Percentiles rank a stretch among this genome's conserved stretches.
These are phyloP conservation scores for Guadua angustifolia DNA, from an alignment of 176 grass and related monocot species.

Conservation along the genomic window DNA sequence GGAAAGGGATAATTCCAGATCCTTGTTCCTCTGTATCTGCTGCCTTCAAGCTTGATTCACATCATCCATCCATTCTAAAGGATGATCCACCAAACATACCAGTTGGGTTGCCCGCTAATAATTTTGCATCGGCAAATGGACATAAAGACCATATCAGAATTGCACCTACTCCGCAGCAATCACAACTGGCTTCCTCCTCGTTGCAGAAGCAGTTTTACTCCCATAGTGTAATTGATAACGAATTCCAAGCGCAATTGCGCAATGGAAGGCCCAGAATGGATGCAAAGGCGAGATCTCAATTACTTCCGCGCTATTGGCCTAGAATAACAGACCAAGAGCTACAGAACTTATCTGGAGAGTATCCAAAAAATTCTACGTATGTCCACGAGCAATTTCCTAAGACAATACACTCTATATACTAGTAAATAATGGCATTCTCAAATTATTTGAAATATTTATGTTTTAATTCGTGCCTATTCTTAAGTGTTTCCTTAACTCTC, in stretches of 20 bases:
- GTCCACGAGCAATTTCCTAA: slow-evolving; percentile 37
- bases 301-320: slow-evolving; percentile 97
- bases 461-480: slow-evolving; percentile 34
- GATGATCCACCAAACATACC: slow-evolving; percentile 56
- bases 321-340: slow-evolving; percentile 98
- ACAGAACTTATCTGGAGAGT: slow-evolving; percentile 91
- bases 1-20: slow-evolving; percentile 65
- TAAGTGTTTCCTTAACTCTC: slow-evolving; percentile 57
- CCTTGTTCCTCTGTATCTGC: slow-evolving; percentile 48
- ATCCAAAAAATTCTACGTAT: slow-evolving; percentile 68
- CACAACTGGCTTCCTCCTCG: slow-evolving; percentile 55
- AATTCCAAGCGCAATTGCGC: slow-evolving; percentile 64
- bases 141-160: slow-evolving; percentile 60
- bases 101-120: slow-evolving; percentile 44
- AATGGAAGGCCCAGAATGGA: slow-evolving; percentile 88
- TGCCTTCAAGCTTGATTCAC: slow-evolving; percentile 62
- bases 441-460: slow-evolving; percentile 14
- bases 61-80: slow-evolving; percentile 52
- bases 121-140: slow-evolving; percentile 58
- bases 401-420: slow-evolving; percentile 29
- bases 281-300: slow-evolving; percentile 67
- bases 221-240: slow-evolving; percentile 49
- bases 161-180: slow-evolving; percentile 46
- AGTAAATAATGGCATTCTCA: background rate
- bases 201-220: slow-evolving; percentile 67